Evolutionary conservation across 352 stramenopile genomes (phyloP).

Genomic region (Phytophthora parvispora): DNA sequence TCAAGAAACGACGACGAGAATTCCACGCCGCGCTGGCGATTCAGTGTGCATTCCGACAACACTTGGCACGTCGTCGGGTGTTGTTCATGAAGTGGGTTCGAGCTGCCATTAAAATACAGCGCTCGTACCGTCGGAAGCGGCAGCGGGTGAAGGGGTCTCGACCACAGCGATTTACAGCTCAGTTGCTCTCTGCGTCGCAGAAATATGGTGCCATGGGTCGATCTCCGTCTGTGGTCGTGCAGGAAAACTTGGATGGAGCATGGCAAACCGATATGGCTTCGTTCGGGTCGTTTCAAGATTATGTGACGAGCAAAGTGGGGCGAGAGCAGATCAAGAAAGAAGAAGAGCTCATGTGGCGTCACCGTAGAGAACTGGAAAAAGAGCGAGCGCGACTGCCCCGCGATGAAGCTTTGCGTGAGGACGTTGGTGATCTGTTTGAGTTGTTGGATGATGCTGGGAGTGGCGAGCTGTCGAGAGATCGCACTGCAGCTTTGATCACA

Average conservation of each 20-base stretch:
- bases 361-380: slow-evolving; percentile 42
- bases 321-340: slow-evolving; percentile 66
- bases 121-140: slow-evolving; percentile 64
- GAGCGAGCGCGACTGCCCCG: slow-evolving; percentile 45
- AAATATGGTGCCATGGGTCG: slow-evolving; percentile 41
- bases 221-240: background rate
- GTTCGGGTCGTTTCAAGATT: slow-evolving; percentile 71
- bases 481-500: slow-evolving; percentile 57
- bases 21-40: slow-evolving; percentile 53
- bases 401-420: slow-evolving; percentile 59
- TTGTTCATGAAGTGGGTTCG: slow-evolving; percentile 62
- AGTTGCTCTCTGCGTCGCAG: slow-evolving; percentile 57
- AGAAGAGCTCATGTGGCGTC: slow-evolving; percentile 47
- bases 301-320: slow-evolving; percentile 54
- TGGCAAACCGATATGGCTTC: slow-evolving; percentile 66
- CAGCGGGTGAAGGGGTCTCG: slow-evolving; percentile 46
- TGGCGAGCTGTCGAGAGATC: slow-evolving; percentile 61
- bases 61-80: slow-evolving; percentile 60
- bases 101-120: slow-evolving; percentile 64
- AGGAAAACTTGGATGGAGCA: background rate
- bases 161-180: slow-evolving; percentile 49
- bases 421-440: slow-evolving; percentile 78
- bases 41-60: slow-evolving; percentile 77
- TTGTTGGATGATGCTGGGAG: slow-evolving; percentile 62
- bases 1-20: slow-evolving; percentile 39